Evolutionary conservation across 352 stramenopile species (phyloP).

Genomic region (Lagenidium giganteum): DNA sequence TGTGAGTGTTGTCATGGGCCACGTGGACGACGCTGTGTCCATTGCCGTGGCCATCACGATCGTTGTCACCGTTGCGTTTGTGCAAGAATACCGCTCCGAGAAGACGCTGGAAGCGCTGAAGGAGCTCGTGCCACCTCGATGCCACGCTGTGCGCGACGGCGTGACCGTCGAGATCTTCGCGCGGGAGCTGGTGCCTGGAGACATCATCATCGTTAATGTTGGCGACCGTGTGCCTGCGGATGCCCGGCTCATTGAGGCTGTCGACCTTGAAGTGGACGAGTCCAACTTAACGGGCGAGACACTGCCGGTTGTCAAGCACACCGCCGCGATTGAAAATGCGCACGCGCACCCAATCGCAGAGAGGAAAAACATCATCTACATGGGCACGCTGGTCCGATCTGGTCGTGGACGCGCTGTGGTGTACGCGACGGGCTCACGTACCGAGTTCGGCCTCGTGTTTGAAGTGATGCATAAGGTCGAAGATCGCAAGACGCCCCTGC

Average conservation of each 20-base stretch:
- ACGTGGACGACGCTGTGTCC: conserved; percentile 94
- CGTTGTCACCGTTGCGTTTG: conserved; percentile 95
- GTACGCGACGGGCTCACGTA: conserved; percentile 89
- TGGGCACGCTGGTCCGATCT: conserved; percentile 92
- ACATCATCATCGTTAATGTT: conserved; percentile 86
- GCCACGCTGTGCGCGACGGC: conserved; percentile 58
- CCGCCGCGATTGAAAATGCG: conserved; percentile 46
- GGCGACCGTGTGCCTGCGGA: conserved; percentile 93
- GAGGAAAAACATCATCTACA: conserved; percentile 93
- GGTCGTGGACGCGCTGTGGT: conserved; percentile 93
- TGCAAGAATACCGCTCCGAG: conserved; percentile 86
- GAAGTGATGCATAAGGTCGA: conserved; percentile 93
- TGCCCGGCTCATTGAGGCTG: conserved; percentile 86
- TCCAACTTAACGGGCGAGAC: conserved; percentile 94
- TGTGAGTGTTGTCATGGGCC: conserved; percentile 90
- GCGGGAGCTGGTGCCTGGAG: conserved; percentile 75
- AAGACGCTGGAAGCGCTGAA: conserved; percentile 85
- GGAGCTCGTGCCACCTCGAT: conserved; percentile 71
- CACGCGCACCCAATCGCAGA: conserved; percentile 71
- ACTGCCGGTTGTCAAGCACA: conserved; percentile 75
- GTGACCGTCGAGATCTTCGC: conserved; percentile 56
- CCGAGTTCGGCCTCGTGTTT: conserved; percentile 96
- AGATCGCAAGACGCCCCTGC: conserved; percentile 90
- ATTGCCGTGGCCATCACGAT: conserved; percentile 96
- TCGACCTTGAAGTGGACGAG: conserved; percentile 90